phyloP scores from a whole-genome alignment of 1,139 yeast genomes.

The Magnusiomyces clavatus region DNA sequence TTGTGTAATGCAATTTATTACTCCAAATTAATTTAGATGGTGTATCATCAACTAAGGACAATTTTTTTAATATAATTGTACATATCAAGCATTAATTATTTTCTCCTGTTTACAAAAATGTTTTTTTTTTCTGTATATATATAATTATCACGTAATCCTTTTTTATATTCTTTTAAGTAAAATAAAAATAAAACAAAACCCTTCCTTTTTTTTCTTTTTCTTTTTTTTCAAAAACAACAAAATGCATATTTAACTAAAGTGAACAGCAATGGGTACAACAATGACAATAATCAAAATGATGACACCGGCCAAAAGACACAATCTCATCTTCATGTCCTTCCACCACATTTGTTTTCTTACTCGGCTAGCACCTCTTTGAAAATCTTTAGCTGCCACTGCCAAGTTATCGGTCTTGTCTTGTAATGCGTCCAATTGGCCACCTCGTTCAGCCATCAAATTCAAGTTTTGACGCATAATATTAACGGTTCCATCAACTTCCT shows the following conservation, averaged over 20 bases:
- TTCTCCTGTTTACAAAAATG: no score
- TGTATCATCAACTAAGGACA: no score
- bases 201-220: no score
- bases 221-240: no score
- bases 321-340: slow-evolving; percentile 95
- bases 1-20: no score
- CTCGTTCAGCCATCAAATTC: slow-evolving; percentile 90
- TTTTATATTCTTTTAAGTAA: no score
- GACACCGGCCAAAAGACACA: slow-evolving; percentile 79
- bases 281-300: slow-evolving; percentile 81
- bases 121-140: no score
- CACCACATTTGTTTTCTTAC: slow-evolving; percentile 99
- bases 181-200: no score
- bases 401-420: slow-evolving; percentile 92
- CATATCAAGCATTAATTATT: no score
- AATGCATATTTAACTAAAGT: slow-evolving; percentile 3
- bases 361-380: slow-evolving; percentile 94
- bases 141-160: no score
- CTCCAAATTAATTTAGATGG: no score
- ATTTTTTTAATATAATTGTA: no score
- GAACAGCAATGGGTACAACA: slow-evolving; percentile 85
- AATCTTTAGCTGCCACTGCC: slow-evolving; percentile 90
- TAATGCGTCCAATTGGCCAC: slow-evolving; percentile 86
- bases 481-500: slow-evolving; percentile 94
- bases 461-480: slow-evolving; percentile 98